Evolutionary conservation across 2,329 filamentous ascomycete species (phyloP).

Genomic region (Colletotrichum gloeosporioides): DNA sequence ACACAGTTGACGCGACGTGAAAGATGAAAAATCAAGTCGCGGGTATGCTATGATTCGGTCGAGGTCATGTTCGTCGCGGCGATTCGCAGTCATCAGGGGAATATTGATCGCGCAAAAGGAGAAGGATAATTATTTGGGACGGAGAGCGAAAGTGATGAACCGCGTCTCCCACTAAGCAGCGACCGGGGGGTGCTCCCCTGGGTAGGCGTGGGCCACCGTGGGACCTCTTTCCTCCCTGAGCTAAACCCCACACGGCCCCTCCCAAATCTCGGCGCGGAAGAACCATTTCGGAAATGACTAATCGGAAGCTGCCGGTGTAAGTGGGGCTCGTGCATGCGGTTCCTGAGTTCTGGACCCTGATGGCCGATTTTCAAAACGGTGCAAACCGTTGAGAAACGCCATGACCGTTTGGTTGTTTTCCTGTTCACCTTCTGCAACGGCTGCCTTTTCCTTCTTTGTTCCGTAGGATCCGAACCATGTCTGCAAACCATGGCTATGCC

Average conservation of each 20-base stretch:
- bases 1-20: not conserved
- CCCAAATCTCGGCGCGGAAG: constrained; percentile 14
- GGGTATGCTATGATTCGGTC: not conserved
- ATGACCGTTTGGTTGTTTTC: not conserved
- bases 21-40: not conserved
- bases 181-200: constrained; percentile 1
- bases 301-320: not conserved
- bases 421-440: not conserved
- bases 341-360: not conserved
- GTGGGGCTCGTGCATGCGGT: not conserved
- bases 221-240: constrained; percentile 12
- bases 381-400: not conserved
- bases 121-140: constrained; percentile 9
- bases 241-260: constrained; percentile 8
- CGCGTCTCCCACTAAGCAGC: constrained; percentile 7
- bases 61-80: not conserved
- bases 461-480: not conserved
- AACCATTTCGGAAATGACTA: not conserved
- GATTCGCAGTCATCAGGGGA: constrained; percentile 13
- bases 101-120: constrained; percentile 6
- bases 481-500: not conserved
- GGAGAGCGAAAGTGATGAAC: constrained; percentile 2
- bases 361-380: not conserved
- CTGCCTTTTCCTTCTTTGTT: not conserved
- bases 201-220: not conserved